These are phyloP conservation scores for Penicillium corylophilum DNA, from an alignment of 2,329 filamentous ascomycete genomes.

Conservation along the genomic window DNA sequence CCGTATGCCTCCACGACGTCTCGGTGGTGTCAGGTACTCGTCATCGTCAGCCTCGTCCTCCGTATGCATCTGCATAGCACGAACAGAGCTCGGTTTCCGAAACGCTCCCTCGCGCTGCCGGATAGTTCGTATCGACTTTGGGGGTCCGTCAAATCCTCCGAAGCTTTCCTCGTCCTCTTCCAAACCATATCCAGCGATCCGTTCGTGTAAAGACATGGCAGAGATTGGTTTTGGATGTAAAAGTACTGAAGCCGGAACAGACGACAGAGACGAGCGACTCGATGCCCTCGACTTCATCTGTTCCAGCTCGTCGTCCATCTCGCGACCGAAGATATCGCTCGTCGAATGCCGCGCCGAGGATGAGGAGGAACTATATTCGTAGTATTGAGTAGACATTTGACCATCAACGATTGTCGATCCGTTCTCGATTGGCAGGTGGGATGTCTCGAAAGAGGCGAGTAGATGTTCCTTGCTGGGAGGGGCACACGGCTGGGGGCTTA, in stretches of 20 bases:
- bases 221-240: conserved; percentile 30
- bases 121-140: conserved; percentile 27
- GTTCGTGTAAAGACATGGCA: conserved; percentile 19
- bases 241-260: conserved; percentile 40
- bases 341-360: conserved; percentile 33
- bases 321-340: conserved; percentile 25
- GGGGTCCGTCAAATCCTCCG: conserved; percentile 23
- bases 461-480: conserved; percentile 20
- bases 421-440: conserved; percentile 13
- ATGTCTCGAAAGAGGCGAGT: conserved; percentile 19
- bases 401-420: conserved; percentile 17
- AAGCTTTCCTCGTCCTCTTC: conserved; percentile 23
- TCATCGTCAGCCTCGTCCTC: conserved; percentile 43
- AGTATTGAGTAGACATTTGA: conserved; percentile 23
- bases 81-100: conserved; percentile 47
- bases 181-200: conserved; percentile 21
- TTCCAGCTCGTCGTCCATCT: conserved; percentile 30
- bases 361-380: conserved; percentile 35
- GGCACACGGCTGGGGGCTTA: conserved; percentile 22
- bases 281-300: conserved; percentile 32
- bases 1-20: conserved; percentile 30
- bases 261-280: conserved; percentile 44
- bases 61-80: conserved; percentile 46
- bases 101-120: conserved; percentile 40
- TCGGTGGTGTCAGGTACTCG: conserved; percentile 38